These are phyloP conservation scores for Metarhizium sp. DNA, from an alignment of 2,329 filamentous ascomycete genomes.

Conservation along the genomic window DNA sequence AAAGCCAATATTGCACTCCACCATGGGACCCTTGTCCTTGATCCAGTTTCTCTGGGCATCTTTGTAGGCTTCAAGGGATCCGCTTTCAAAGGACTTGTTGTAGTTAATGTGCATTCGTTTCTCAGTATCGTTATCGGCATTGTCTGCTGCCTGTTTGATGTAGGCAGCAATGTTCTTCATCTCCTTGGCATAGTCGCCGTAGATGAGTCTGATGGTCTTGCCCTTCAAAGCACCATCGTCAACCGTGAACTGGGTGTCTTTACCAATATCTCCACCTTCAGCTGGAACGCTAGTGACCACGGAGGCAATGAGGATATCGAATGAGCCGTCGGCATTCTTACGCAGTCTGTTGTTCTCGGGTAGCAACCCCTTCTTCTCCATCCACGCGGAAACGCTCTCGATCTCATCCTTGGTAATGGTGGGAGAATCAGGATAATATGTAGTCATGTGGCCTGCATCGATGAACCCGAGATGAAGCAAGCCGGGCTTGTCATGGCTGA, in stretches of 20 bases:
- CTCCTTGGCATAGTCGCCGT: constrained; percentile 64
- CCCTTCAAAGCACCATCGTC: constrained; percentile 51
- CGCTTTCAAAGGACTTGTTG: constrained; percentile 62
- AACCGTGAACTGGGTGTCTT: constrained; percentile 51
- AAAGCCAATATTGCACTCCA: constrained; percentile 76
- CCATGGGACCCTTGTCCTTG: constrained; percentile 68
- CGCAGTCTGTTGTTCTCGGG: constrained; percentile 68
- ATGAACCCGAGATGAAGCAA: constrained; percentile 70
- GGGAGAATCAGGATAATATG: constrained; percentile 71
- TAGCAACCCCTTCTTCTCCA: constrained; percentile 61
- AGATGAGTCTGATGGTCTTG: constrained; percentile 61
- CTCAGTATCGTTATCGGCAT: constrained; percentile 66
- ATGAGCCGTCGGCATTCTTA: constrained; percentile 55
- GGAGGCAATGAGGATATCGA: constrained; percentile 68
- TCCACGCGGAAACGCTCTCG: constrained; percentile 59
- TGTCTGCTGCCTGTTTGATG: constrained; percentile 57
- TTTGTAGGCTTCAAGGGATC: constrained; percentile 70
- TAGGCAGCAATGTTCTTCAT: constrained; percentile 61
- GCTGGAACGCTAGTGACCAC: constrained; percentile 49
- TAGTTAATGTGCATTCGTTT: constrained; percentile 66
- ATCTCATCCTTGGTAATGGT: constrained; percentile 69
- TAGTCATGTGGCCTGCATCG: constrained; percentile 67
- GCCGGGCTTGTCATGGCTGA: constrained; percentile 52
- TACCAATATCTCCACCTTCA: constrained; percentile 59
- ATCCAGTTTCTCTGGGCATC: constrained; percentile 77